Evolutionary conservation across 495 filamentous ascomycete species (phyloP).

Genomic region (Aspergillus conjunctus): DNA sequence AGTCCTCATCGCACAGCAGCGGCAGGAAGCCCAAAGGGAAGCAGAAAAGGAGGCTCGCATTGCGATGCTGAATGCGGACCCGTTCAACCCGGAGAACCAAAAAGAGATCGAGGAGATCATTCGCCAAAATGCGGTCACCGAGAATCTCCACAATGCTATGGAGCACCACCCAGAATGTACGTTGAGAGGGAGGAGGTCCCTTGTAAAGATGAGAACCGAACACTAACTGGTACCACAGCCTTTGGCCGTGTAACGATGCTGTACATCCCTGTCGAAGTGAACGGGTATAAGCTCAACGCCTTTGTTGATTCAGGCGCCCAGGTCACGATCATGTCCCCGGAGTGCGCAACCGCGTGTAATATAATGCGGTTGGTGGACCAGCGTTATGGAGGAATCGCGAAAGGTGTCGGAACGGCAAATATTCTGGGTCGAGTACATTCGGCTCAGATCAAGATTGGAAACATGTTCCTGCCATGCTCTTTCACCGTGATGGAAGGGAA

Average conservation of each 20-base stretch:
- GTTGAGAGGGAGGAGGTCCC: slow-evolving; percentile 21
- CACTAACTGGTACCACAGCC: slow-evolving; percentile 55
- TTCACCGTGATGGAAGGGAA: slow-evolving; percentile 99
- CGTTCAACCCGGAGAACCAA: slow-evolving; percentile 89
- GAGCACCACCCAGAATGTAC: slow-evolving; percentile 95
- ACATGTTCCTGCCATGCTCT: slow-evolving; percentile 82
- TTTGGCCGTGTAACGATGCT: slow-evolving; percentile 94
- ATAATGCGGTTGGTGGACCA: slow-evolving; percentile 97
- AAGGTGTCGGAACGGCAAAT: slow-evolving; percentile 89
- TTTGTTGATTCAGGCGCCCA: slow-evolving; percentile 98
- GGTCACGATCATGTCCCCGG: slow-evolving; percentile 97
- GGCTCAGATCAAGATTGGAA: slow-evolving; percentile 90
- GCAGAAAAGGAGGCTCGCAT: slow-evolving; percentile 79
- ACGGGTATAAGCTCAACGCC: slow-evolving; percentile 87
- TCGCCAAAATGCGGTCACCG: slow-evolving; percentile 86
- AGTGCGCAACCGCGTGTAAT: slow-evolving; percentile 84
- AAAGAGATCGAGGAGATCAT: slow-evolving; percentile 96
- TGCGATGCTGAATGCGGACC: slow-evolving; percentile 79
- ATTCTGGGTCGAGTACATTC: slow-evolving; percentile 95
- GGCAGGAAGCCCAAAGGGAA: slow-evolving; percentile 68
- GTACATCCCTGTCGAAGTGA: slow-evolving; percentile 95
- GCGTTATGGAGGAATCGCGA: slow-evolving; percentile 86
- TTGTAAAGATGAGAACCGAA: background rate
- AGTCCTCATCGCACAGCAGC: slow-evolving; percentile 63
- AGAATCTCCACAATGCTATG: slow-evolving; percentile 93